Percentiles rank a stretch among this genome's conserved stretches.
phyloP scores from a whole-genome alignment of 805 yeast species.

The Schwanniomyces vanrijiae region DNA sequence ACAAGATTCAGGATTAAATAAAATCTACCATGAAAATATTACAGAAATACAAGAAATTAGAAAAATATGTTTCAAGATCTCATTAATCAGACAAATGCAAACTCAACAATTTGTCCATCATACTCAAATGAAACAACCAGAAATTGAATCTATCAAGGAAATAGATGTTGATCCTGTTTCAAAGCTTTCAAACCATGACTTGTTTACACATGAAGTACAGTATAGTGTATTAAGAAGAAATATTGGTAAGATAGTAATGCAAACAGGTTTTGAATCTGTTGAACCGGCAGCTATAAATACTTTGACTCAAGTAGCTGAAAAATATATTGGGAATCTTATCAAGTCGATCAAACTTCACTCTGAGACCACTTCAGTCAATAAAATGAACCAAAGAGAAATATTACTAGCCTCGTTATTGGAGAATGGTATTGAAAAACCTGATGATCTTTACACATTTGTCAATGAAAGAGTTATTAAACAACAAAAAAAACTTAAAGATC shows the following conservation, averaged over 20 bases:
- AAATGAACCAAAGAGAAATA: constrained; percentile 41
- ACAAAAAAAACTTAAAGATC: constrained; percentile 64
- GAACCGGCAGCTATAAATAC: constrained; percentile 76
- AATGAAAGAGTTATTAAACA: constrained; percentile 72
- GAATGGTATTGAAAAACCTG: constrained; percentile 82
- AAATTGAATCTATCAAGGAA: constrained; percentile 58
- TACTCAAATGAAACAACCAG: constrained; percentile 71
- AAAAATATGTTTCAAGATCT: constrained; percentile 82
- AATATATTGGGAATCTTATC: constrained; percentile 72
- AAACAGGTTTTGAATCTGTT: constrained; percentile 85
- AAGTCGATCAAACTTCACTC: constrained; percentile 67
- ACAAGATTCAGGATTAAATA: constrained; percentile 57
- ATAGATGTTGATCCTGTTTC: constrained; percentile 83
- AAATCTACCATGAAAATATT: constrained; percentile 63
- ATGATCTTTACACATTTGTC: constrained; percentile 69
- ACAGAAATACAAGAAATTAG: constrained; percentile 84
- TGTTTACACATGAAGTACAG: constrained; percentile 58
- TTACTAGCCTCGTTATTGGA: constrained; percentile 68
- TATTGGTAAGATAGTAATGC: constrained; percentile 81
- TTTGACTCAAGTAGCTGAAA: constrained; percentile 80
- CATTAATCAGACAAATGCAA: constrained; percentile 87
- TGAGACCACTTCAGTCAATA: constrained; percentile 59
- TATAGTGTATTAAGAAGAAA: constrained; percentile 65
- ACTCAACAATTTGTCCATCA: constrained; percentile 74
- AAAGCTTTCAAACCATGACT: constrained; percentile 67